A percentile compares a stretch with the other conserved stretches of the same genome.
Conservation (phyloP, 306 rosid genomes). For the Ziziphus jujuba region DNA sequence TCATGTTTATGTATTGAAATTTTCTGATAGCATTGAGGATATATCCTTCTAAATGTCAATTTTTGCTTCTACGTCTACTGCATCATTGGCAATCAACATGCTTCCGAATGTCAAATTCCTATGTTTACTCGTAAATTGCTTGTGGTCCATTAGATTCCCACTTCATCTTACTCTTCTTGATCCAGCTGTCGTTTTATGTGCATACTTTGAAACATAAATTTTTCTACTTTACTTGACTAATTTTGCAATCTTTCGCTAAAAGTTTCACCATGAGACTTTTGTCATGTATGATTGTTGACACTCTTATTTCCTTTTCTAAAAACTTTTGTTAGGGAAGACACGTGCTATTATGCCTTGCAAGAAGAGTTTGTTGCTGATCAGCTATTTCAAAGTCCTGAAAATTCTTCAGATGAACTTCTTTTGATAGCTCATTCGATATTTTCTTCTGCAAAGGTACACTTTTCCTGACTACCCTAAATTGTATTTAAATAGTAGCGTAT, state of each 20-base stretch:
- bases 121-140: too few relatives aligned
- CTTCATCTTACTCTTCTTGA: too few relatives aligned
- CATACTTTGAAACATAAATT: too few relatives aligned
- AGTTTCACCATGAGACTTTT: background rate
- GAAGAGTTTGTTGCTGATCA: conserved; percentile 95
- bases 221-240: background rate
- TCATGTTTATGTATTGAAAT: too few relatives aligned
- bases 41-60: too few relatives aligned
- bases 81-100: too few relatives aligned
- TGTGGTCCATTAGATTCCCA: too few relatives aligned
- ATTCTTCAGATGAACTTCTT: conserved; percentile 66
- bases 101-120: too few relatives aligned
- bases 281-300: conserved; percentile 17
- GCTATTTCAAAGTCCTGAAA: conserved; percentile 78
- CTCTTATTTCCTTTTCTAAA: conserved; percentile 12
- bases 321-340: conserved; percentile 59
- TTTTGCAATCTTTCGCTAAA: background rate
- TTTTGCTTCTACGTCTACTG: too few relatives aligned
- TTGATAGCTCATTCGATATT: conserved; percentile 56
- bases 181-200: too few relatives aligned
- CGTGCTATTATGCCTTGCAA: conserved; percentile 64
- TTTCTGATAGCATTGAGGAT: too few relatives aligned
- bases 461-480: background rate
- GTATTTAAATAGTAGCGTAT: too few relatives aligned
- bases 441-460: conserved; percentile 71